Evolutionary conservation across 176 grass and related monocot species (phyloP).

Genomic region (Stipa capillata): DNA sequence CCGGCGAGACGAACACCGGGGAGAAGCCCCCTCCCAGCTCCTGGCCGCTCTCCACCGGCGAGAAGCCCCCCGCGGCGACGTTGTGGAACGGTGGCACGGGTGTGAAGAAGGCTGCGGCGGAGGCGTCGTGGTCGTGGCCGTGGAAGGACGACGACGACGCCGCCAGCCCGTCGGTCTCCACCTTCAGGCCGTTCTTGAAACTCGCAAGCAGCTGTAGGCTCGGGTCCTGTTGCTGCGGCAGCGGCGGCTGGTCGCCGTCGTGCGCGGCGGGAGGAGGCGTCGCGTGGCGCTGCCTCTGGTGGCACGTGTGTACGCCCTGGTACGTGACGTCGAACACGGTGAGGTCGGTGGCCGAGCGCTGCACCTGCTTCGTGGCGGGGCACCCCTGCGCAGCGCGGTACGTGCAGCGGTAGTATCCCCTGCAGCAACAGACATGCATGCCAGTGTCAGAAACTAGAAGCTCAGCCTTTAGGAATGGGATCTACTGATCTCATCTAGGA

Average conservation of each 20-base stretch:
- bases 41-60: not conserved
- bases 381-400: constrained; percentile 53
- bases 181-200: constrained; percentile 38
- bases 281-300: constrained; percentile 6
- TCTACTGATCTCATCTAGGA: too few species aligned
- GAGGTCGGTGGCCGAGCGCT: constrained; percentile 64
- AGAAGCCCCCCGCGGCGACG: not conserved
- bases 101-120: constrained; percentile 3
- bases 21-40: constrained; percentile 2
- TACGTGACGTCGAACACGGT: constrained; percentile 66
- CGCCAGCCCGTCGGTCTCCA: constrained; percentile 4
- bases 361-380: constrained; percentile 71
- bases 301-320: constrained; percentile 66
- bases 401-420: constrained; percentile 92
- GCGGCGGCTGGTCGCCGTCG: not conserved
- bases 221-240: not conserved
- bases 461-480: not conserved
- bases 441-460: not conserved
- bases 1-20: constrained; percentile 5
- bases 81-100: constrained; percentile 32
- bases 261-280: not conserved
- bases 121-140: not conserved
- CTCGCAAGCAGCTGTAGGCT: constrained; percentile 31
- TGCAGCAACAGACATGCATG: not conserved
- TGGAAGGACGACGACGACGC: not conserved